Base-by-base conservation (phyloP, 2,329 filamentous ascomycete species). In the Thelonectria olida region DNA sequence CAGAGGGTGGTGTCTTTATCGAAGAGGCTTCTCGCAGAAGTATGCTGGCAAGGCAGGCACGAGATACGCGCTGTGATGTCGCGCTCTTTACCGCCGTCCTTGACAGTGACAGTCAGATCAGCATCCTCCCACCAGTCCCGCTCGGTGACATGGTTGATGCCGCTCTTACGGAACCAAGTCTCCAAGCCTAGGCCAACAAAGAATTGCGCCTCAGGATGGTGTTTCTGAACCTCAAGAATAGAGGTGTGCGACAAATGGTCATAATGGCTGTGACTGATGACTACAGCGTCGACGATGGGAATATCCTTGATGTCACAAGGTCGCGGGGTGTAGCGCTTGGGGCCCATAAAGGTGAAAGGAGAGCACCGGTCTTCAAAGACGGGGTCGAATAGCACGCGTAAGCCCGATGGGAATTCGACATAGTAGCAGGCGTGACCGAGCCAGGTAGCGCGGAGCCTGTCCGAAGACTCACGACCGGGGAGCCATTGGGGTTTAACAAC, bases 401-500 rank as follows among this genome's bases (percentile, higher is more conserved):
- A 82, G 1, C 95, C 95, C 13, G 86, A 85, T 2, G 93, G 93
- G 71, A 94, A 97, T 76, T 97, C 95, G 68, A 97, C 88, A 72
- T 92, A 94, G 80, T 93, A 97, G 80, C 93, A 97, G 4, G 95
- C 94, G 76, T 98, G 95, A 34, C 95, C 95, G 2, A 98, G 88
- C 95, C 95, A 97, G 39, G 95, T 98, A 31, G 94, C 92, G 54
- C 93, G 88, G 22, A 98, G 84, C 39, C 85, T 82, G 17, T 77
- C 70, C 12, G 78, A 79, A 12, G 84, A 86, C 5, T 83, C 77
- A 55, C 92, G 86, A 13, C 80, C 80, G 1, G 86, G 77, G 9
- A 92, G 82, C 76, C 95, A 95, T 5, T 81, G 72, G 0, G 93
- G 92, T 63, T 84, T 85, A 57, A 83, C 84, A 17, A 95, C 86